Evolutionary conservation across 2,329 filamentous ascomycete genomes (phyloP), one percentile per base, ranked within the genome.

Genomic region (Aspergillus ochraceus): DNA sequence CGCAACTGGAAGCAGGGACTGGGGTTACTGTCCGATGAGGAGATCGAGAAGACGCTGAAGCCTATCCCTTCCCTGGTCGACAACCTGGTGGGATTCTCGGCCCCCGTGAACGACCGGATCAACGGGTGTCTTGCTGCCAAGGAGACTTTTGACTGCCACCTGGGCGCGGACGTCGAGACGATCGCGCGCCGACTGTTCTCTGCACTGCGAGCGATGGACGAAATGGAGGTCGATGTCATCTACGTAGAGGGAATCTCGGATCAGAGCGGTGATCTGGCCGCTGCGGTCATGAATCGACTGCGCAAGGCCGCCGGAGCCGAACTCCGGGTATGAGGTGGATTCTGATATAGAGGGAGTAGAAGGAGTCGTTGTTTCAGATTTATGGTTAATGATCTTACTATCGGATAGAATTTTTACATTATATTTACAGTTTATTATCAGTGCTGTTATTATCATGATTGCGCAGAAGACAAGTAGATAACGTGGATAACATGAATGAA

Each of bases 181-280:
- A 92, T 99, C 67, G 94, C 95, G 1, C 87, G 93, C 67, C 90
- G 91, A 0, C 80, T 99, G 14, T 99, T 99, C 74, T 91, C 91
- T 12, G 91, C 92, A 1, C 80, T 99, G 56, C 84, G 95, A 55
- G 90, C 93, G 66, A 83, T 99, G 63, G 95, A 99, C 74, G 86
- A 88, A 68, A 83, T 87, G 63, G 85, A 87, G 30, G 92, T 92
- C 4, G 88, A 95, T 71, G 82, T 90, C 20, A 97, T 99, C 55
- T 90, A 93, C 67, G 91, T 98, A 11, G 95, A 99, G 74, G 94
- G 94, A 2, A 90, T 97, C 59, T 76, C 80, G 20, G 90, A 90
- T 56, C 67, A 72, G 60, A 86, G 89, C 60, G 88, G 90, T 32
- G 90, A 95, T 72, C 88, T 95, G 67, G 92, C 92, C 20, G 91